phyloP scores from a whole-genome alignment of 1,284 basidiomycete genomes.

The Leccinum fuscescens region DNA sequence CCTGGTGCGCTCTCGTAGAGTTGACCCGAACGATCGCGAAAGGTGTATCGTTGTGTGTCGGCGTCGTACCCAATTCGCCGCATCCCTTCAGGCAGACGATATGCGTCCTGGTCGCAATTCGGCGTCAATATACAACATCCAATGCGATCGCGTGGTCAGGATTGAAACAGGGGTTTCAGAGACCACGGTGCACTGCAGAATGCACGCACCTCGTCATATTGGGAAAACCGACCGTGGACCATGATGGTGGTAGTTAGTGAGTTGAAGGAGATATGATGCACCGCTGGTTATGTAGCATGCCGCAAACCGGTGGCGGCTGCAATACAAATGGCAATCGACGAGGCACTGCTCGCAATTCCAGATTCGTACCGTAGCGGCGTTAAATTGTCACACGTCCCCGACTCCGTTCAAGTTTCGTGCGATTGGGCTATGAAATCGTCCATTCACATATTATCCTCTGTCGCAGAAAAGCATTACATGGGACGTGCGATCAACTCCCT shows the following conservation, averaged over 20 bases:
- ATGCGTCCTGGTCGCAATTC: conserved; percentile 40
- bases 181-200: neutral
- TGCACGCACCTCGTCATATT: conserved; percentile 38
- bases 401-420: too few species aligned
- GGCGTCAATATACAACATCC: neutral
- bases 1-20: conserved; percentile 46
- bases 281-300: neutral
- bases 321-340: neutral
- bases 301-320: neutral
- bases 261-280: neutral
- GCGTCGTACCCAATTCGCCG: conserved; percentile 52
- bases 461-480: too few species aligned
- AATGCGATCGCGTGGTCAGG: neutral
- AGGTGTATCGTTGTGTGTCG: conserved; percentile 49
- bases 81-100: conserved; percentile 52
- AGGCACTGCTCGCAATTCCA: neutral
- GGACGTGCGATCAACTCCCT: too few species aligned
- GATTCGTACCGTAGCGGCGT: neutral
- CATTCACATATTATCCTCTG: too few species aligned
- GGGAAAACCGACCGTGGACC: conserved; percentile 34
- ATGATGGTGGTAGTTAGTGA: conserved; percentile 11
- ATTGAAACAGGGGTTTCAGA: neutral
- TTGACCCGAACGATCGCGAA: conserved; percentile 44
- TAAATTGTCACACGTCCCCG: too few species aligned
- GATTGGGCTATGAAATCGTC: too few species aligned